Evolutionary conservation across 441 rosid species (phyloP), one percentile per base, ranked within the genome.

Genomic region (Erysimum pusillum): DNA sequence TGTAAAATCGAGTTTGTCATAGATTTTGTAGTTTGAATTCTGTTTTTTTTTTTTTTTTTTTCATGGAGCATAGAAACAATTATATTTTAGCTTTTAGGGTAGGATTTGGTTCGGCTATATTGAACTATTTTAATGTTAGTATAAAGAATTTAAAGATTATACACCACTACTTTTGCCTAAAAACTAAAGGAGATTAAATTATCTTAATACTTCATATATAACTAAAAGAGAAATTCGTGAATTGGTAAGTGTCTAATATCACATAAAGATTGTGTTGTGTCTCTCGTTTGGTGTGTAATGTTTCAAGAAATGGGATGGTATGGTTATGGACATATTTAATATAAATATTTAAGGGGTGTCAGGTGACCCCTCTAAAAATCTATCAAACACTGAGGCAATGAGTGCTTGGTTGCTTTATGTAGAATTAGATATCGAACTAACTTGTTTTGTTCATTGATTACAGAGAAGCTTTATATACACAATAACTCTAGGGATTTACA

Each of bases 61-160:
- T 63, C 25, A 51, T 59, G 73, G 63, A 72, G 64, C 73, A 77
- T 72, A 72, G 48, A 77, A 72, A 59, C 51, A 15, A 36, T 38
- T 46, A 46, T 48, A 46, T 59, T 39, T 58, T 65, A n/a, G 57
- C 31, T 60, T 51, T 72, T 78, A 71, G 68, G 5, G 49, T 71
- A 58, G 68, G 49, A 7, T 22, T 77, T 65, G 18, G 63, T 65
- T 77, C 17, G 49, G 35, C 39, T 41, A 32, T 60, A 31, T 65
- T 25, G 74, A 72, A 34, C 44, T 66, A 8, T 53, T 52, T 52
- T 63, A 17, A 39, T 22, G 25, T 22, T 22, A 22, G 25, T 22
- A 22, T 22, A 1, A 22, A 22, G 25, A 22, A 22, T 22, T 71
- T 71, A 49, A 48, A 62, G 76, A 62, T 62, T 52, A 73, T 15